Conservation (phyloP, 202 grass and related monocot species). For the Carex arenaria region DNA sequence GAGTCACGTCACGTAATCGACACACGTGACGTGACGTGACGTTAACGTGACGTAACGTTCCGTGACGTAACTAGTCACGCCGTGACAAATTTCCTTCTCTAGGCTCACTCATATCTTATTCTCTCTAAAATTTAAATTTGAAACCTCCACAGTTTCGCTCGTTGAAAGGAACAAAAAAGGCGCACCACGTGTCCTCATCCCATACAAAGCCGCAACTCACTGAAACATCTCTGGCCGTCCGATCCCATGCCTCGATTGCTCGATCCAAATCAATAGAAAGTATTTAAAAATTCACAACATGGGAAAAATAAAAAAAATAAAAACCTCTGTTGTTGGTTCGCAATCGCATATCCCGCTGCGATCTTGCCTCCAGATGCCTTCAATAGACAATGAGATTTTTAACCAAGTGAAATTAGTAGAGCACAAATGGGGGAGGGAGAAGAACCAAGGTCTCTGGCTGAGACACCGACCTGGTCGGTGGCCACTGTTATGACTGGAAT, state of each 20-base stretch:
- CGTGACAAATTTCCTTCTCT: no score
- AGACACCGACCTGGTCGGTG: conserved; percentile 98
- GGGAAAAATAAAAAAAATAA: neutral
- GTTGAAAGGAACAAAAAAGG: neutral
- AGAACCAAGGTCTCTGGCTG: conserved; percentile 72
- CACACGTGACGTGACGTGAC: no score
- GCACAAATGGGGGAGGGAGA: conserved; percentile 6
- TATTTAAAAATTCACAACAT: neutral
- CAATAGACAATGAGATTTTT: neutral
- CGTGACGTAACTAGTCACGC: no score
- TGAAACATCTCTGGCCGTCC: neutral
- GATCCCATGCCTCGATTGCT: neutral
- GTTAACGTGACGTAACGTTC: no score
- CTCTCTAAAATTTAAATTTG: no score
- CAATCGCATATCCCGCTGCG: neutral
- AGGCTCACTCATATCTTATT: no score
- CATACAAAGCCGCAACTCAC: neutral
- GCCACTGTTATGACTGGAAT: conserved; percentile 90
- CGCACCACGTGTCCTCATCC: neutral
- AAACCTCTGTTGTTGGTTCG: neutral
- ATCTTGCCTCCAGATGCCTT: neutral
- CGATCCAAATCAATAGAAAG: neutral
- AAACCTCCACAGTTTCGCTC: neutral
- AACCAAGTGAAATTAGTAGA: neutral
- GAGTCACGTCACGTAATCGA: no score